Evolutionary conservation across 2,329 filamentous ascomycete genomes (phyloP).

Genomic region (Exophiala lecanii-corni): DNA sequence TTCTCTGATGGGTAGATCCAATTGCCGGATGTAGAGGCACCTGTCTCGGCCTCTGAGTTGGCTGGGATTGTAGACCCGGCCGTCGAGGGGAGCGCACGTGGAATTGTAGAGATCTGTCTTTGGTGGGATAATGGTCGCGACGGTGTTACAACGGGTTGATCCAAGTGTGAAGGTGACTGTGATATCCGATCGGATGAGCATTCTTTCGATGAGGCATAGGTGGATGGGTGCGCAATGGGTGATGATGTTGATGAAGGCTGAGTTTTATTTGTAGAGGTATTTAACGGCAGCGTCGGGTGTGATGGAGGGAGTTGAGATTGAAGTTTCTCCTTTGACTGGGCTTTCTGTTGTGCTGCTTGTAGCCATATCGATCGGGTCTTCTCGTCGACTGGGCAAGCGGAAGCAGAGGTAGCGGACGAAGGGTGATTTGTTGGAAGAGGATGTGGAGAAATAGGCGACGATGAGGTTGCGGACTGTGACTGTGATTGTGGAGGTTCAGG

Average conservation of each 20-base stretch:
- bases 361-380: conserved; percentile 86
- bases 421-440: conserved; percentile 28
- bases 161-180: conserved; percentile 21
- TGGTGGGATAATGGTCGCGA: conserved; percentile 55
- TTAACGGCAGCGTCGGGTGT: conserved; percentile 20
- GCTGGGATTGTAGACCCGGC: conserved; percentile 43
- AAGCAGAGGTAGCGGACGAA: conserved; percentile 31
- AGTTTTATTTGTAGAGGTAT: too few relatives aligned
- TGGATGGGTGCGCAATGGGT: conserved; percentile 7
- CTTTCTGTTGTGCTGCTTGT: conserved; percentile 51
- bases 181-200: conserved; percentile 22
- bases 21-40: conserved; percentile 68
- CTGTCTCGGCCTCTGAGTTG: conserved; percentile 75
- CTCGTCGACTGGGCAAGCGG: conserved; percentile 79
- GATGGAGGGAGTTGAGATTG: conserved; percentile 33
- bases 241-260: conserved; percentile 4
- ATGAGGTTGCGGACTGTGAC: conserved; percentile 29
- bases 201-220: conserved; percentile 27
- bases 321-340: conserved; percentile 42
- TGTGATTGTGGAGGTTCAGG: conserved; percentile 11
- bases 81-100: conserved; percentile 49
- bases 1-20: conserved; percentile 97
- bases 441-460: conserved; percentile 20
- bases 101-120: conserved; percentile 76
- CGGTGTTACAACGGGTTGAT: conserved; percentile 28